phyloP scores from a whole-genome alignment of 169 alveolate species.

The Theileria luwenshuni region DNA sequence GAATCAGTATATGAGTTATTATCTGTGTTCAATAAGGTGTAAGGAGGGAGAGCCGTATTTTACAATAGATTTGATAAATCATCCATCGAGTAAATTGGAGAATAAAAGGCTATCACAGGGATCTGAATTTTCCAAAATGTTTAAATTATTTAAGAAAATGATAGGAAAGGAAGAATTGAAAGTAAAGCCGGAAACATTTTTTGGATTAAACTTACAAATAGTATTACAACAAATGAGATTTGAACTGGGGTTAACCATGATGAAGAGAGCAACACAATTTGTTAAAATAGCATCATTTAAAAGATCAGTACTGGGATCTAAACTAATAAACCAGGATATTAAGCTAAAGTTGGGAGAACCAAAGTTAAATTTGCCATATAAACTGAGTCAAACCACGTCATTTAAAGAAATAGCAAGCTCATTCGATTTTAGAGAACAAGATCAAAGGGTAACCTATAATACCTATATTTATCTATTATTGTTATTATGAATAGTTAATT shows the following conservation, averaged over 20 bases:
- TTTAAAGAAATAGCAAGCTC: slow-evolving; percentile 10
- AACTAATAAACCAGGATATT: slow-evolving; percentile 2
- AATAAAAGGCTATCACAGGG: slow-evolving; percentile 27
- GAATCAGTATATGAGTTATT: slow-evolving; percentile 33
- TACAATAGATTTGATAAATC: slow-evolving; percentile 18
- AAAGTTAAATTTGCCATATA: slow-evolving; percentile 12
- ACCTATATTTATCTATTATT: too few species aligned
- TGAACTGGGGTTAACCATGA: slow-evolving; percentile 11
- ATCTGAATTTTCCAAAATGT: slow-evolving; percentile 4
- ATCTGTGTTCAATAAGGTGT: slow-evolving; percentile 47
- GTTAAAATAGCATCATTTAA: slow-evolving; percentile 21
- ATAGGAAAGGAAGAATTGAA: neutral
- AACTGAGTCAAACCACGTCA: neutral
- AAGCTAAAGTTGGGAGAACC: slow-evolving; percentile 27
- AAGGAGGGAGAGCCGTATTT: slow-evolving; percentile 30
- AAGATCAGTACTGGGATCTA: slow-evolving; percentile 25
- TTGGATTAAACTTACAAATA: slow-evolving; percentile 39
- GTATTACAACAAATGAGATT: slow-evolving; percentile 49
- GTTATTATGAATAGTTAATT: too few species aligned
- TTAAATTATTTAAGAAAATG: neutral
- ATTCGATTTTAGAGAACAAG: slow-evolving; percentile 10
- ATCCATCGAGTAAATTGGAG: neutral
- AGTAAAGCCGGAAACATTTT: slow-evolving; percentile 13
- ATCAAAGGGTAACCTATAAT: slow-evolving; percentile 14
- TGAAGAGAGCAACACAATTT: slow-evolving; percentile 21